phyloP scores from a whole-genome alignment of 306 rosid species.

The Senna siamea region DNA sequence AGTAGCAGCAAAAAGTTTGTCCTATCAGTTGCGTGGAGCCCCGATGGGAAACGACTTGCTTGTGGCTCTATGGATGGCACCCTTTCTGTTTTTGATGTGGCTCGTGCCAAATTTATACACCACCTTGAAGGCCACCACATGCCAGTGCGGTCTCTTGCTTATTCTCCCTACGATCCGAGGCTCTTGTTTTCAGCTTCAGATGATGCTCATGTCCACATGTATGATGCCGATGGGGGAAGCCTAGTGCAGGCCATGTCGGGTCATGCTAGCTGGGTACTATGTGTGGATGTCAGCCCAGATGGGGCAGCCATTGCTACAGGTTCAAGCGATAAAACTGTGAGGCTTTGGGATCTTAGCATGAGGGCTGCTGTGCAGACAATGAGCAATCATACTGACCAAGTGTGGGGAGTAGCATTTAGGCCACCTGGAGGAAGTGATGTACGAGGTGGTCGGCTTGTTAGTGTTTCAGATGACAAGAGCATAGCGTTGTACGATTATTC shows the following conservation, averaged over 20 bases:
- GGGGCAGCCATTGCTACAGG: conserved; percentile 92
- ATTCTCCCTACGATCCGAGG: conserved; percentile 82
- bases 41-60: conserved; percentile 82
- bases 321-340: conserved; percentile 89
- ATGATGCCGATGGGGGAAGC: conserved; percentile 88
- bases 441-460: conserved; percentile 79
- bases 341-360: conserved; percentile 93
- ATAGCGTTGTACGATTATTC: conserved; percentile 87
- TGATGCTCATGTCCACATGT: conserved; percentile 89
- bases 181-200: conserved; percentile 88
- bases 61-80: conserved; percentile 99
- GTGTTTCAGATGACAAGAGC: conserved; percentile 97
- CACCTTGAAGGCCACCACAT: conserved; percentile 95
- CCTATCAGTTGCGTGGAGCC: conserved; percentile 93
- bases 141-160: conserved; percentile 93
- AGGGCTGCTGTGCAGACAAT: conserved; percentile 94
- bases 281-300: conserved; percentile 89
- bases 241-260: conserved; percentile 90
- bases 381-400: conserved; percentile 95
- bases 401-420: conserved; percentile 95
- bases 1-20: conserved; percentile 93
- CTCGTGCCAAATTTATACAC: conserved; percentile 80
- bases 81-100: conserved; percentile 80
- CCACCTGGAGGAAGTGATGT: conserved; percentile 71
- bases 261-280: conserved; percentile 87